A percentile compares a stretch with the other conserved stretches of the same genome.
phyloP scores from a whole-genome alignment of 345 rosid species.

The Conringia planisiliqua region DNA sequence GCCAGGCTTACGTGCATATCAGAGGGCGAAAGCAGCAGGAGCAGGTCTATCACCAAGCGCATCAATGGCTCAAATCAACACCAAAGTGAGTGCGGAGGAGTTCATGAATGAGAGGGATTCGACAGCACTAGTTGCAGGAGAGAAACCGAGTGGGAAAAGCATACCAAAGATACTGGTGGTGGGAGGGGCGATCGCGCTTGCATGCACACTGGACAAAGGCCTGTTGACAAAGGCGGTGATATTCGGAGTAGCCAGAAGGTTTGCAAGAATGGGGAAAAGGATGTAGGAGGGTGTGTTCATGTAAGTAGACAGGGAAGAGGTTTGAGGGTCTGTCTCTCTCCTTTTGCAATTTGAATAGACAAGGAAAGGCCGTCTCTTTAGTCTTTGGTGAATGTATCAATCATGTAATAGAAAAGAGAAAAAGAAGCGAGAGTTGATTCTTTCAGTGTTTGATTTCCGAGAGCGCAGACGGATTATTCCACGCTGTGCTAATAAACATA shows the following conservation, averaged over 20 bases:
- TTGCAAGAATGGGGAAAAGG: conserved; percentile 78
- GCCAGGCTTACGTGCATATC: conserved; percentile 74
- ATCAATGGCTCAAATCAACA: conserved; percentile 80
- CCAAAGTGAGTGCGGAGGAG: conserved; percentile 69
- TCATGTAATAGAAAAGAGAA: conserved; percentile 11
- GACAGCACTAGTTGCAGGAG: conserved; percentile 13
- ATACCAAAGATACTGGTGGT: conserved; percentile 66
- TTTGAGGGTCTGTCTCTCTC: neutral
- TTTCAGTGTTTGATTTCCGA: conserved; percentile 5
- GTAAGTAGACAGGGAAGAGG: conserved; percentile 18
- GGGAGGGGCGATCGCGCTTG: conserved; percentile 91
- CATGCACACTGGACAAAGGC: conserved; percentile 83
- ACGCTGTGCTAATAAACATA: conserved; percentile 1
- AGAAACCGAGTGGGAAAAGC: conserved; percentile 46
- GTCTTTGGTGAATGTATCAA: conserved; percentile 20
- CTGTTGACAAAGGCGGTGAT: conserved; percentile 88
- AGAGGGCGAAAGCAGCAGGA: conserved; percentile 58
- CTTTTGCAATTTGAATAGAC: conserved; percentile 6
- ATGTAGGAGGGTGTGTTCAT: conserved; percentile 36
- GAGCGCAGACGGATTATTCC: neutral
- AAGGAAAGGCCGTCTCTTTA: neutral
- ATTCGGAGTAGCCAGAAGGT: conserved; percentile 89
- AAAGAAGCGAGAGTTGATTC: conserved; percentile 4
- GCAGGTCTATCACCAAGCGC: conserved; percentile 57
- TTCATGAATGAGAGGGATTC: conserved; percentile 50